Evolutionary conservation across 495 filamentous ascomycete species (phyloP).

Genomic region (Neurospora pannonica): DNA sequence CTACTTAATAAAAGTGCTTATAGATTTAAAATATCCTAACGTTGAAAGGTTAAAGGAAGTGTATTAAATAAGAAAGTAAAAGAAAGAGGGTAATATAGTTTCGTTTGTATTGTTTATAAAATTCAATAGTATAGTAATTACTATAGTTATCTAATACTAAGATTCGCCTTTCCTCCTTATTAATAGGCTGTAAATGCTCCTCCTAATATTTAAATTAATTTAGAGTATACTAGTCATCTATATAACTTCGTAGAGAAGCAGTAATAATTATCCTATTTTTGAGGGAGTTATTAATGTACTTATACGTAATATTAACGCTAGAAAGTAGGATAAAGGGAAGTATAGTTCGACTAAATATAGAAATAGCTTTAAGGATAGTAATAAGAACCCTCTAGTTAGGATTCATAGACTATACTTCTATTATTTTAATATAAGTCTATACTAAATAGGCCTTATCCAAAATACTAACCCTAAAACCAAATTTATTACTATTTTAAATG

Average conservation of each 20-base stretch:
- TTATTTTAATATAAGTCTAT: neutral
- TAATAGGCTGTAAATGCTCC: neutral
- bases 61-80: neutral
- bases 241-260: neutral
- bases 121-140: neutral
- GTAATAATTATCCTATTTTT: neutral
- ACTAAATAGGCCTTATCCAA: neutral
- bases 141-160: neutral
- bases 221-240: neutral
- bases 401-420: neutral
- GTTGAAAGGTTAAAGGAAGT: neutral
- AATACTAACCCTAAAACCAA: neutral
- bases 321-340: neutral
- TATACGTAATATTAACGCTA: neutral
- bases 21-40: neutral
- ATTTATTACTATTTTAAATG: neutral
- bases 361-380: neutral
- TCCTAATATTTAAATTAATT: neutral
- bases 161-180: neutral
- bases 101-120: accelerated
- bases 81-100: neutral
- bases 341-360: neutral
- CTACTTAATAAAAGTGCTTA: neutral
- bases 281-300: neutral
- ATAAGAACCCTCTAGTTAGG: neutral